A percentile compares a stretch with the other conserved stretches of the same genome.
Conservation (phyloP, 202 grass and related monocot genomes). For the Setaria italica region DNA sequence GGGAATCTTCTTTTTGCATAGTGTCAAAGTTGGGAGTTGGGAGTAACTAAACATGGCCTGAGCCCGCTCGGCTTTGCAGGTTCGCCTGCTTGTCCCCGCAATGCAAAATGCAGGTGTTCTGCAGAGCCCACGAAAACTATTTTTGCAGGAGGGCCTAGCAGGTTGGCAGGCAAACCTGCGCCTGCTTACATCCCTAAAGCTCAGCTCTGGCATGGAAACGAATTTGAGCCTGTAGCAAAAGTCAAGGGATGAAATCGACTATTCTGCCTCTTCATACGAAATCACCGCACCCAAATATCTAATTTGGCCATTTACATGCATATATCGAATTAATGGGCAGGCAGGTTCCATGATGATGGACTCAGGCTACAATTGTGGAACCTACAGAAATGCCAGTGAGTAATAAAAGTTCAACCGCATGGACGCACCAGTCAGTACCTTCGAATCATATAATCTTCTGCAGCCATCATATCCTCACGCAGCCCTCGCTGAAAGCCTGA, state of each 20-base stretch:
- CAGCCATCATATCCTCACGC: constrained; percentile 6
- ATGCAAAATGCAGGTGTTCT: too few species aligned
- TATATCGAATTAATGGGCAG: background rate
- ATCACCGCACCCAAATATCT: background rate
- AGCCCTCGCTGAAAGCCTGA: background rate
- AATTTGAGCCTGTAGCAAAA: background rate
- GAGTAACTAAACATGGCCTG: too few species aligned
- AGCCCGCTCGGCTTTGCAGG: too few species aligned
- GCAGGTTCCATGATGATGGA: background rate
- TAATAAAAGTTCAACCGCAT: background rate
- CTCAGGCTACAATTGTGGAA: background rate
- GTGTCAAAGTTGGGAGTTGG: too few species aligned
- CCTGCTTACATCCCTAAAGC: too few species aligned
- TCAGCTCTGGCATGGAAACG: background rate
- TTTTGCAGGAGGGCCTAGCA: too few species aligned
- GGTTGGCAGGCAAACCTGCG: background rate
- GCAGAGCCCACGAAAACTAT: too few species aligned
- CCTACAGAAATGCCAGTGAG: background rate
- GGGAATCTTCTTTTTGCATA: too few species aligned
- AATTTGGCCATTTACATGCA: background rate
- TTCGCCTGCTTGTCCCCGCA: too few species aligned
- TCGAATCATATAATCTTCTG: constrained; percentile 19
- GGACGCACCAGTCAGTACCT: background rate
- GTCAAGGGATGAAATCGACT: too few species aligned
- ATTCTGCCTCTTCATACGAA: background rate